These are phyloP conservation scores for Venturia oleaginea DNA, from an alignment of 2,329 filamentous ascomycete genomes.

Conservation along the genomic window DNA sequence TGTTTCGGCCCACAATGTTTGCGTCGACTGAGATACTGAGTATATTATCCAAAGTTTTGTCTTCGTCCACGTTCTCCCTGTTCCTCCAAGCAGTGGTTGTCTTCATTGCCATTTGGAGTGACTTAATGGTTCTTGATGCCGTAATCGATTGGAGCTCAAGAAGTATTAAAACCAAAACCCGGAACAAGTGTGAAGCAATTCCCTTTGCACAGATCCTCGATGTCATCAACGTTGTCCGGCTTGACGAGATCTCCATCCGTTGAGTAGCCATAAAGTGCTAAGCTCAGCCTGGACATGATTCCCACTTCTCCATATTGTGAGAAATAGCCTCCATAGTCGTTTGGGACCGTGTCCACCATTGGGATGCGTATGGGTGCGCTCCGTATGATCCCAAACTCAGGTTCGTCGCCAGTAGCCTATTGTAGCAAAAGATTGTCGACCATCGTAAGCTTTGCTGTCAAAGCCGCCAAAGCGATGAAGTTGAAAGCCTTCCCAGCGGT, in stretches of 20 bases:
- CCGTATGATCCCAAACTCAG: conserved; percentile 6
- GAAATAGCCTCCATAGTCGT: not conserved
- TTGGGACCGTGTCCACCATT: not conserved
- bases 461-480: conserved; percentile 20
- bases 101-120: not conserved
- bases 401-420: conserved; percentile 16
- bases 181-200: not conserved
- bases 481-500: conserved; percentile 21
- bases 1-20: not conserved
- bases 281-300: not conserved
- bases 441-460: conserved; percentile 20
- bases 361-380: not conserved
- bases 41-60: not conserved
- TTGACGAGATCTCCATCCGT: not conserved
- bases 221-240: not conserved
- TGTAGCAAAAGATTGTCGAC: conserved; percentile 20
- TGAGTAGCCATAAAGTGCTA: not conserved
- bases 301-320: not conserved
- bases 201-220: not conserved
- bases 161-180: not conserved
- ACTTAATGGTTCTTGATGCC: not conserved
- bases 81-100: not conserved
- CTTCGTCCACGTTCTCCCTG: not conserved
- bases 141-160: not conserved
- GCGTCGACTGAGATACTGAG: not conserved